A percentile compares a stretch with the other conserved stretches of the same genome.
phyloP scores from a whole-genome alignment of 2,329 filamentous ascomycete genomes.

The Ceratocystis lukuohia region DNA sequence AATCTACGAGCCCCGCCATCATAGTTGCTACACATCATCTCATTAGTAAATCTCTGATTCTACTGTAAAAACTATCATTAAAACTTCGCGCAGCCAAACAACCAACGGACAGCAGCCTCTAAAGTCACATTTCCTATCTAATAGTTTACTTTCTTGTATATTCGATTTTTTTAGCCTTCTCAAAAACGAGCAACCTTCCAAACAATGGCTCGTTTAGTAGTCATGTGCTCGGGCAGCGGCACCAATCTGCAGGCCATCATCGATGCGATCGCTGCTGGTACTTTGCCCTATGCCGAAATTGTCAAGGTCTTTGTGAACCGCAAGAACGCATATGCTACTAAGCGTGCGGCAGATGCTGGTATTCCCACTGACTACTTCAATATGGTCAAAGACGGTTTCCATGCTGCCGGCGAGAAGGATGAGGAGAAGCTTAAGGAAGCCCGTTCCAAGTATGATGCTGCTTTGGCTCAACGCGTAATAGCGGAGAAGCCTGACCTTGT shows the following conservation, averaged over 20 bases:
- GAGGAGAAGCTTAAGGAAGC: constrained; percentile 39
- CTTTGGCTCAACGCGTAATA: constrained; percentile 56
- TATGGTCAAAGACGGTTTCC: constrained; percentile 57
- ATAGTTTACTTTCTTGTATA: neutral
- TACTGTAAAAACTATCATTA: neutral
- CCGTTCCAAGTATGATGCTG: constrained; percentile 58
- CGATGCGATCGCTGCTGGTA: constrained; percentile 31
- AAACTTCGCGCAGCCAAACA: neutral
- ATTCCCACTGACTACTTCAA: constrained; percentile 76
- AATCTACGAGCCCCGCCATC: neutral
- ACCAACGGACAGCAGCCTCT: neutral
- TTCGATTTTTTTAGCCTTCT: neutral
- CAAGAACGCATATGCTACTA: constrained; percentile 33
- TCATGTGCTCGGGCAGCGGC: constrained; percentile 61
- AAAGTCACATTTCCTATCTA: neutral
- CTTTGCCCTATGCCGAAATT: constrained; percentile 33
- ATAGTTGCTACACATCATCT: neutral
- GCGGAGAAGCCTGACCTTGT: constrained; percentile 55
- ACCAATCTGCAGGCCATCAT: constrained; percentile 67
- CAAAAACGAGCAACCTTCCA: neutral
- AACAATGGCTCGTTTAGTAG: constrained; percentile 40
- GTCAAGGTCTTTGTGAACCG: constrained; percentile 37
- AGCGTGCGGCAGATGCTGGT: constrained; percentile 34
- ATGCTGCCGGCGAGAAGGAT: constrained; percentile 46
- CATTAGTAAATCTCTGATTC: constrained; percentile 1